A percentile compares a stretch with the other conserved stretches of the same genome.
These are phyloP conservation scores for Haplosporangium sp. DNA, from an alignment of 371 early-diverging fungal species.

Conservation along the genomic window DNA sequence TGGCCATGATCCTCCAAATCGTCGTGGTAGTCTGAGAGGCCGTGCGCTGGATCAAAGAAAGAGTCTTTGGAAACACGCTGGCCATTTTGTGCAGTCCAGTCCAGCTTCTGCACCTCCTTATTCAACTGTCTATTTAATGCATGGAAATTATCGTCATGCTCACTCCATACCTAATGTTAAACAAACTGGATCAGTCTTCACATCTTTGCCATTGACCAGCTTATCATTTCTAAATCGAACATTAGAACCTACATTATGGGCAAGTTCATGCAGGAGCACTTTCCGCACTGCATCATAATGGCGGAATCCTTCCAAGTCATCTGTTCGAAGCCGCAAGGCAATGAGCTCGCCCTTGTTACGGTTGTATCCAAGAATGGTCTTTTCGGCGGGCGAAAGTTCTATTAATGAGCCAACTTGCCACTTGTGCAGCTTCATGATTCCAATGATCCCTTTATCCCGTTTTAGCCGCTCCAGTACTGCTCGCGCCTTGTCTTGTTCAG, in stretches of 20 bases:
- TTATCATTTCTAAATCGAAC: no score
- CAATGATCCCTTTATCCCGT: constrained; percentile 76
- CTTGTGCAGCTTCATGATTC: constrained; percentile 77
- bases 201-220: no score
- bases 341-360: constrained; percentile 85
- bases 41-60: constrained; percentile 59
- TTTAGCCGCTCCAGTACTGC: constrained; percentile 73
- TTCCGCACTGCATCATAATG: constrained; percentile 77
- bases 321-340: constrained; percentile 86
- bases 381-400: constrained; percentile 85
- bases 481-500: constrained; percentile 69
- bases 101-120: constrained; percentile 73
- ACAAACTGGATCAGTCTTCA: neutral
- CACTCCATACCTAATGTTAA: constrained; percentile 68
- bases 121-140: constrained; percentile 82
- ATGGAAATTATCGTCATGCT: constrained; percentile 88
- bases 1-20: constrained; percentile 27
- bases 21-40: constrained; percentile 32
- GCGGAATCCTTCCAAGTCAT: constrained; percentile 89
- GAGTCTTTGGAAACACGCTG: constrained; percentile 53
- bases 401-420: constrained; percentile 85
- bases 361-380: constrained; percentile 88
- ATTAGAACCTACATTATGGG: constrained; percentile 73
- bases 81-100: constrained; percentile 73
- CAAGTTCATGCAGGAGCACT: constrained; percentile 90